Base-by-base conservation (phyloP, 108 stramenopile genomes). In the Schizochytrium sp. region DNA sequence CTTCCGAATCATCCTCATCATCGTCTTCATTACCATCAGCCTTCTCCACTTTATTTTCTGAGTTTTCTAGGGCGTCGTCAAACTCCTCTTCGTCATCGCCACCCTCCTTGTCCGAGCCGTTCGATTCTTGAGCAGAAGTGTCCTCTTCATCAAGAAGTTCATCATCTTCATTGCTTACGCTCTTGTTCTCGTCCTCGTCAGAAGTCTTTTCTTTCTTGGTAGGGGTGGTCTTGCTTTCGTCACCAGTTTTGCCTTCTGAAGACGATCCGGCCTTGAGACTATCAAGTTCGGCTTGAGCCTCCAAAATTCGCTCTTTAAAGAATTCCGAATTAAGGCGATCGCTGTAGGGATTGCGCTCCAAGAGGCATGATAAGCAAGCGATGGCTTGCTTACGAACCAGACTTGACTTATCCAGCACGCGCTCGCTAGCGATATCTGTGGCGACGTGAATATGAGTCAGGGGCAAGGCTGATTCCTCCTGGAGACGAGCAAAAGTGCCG, bases 311-410 rank as follows among this genome's bases (percentile, higher is more conserved):
- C 61, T 89, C 91, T 13, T 88, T 88, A 91, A 96, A 97, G 46
- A 95, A 94, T 61, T 88, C 91, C 0, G 97, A 96, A 90, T 98
- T 96, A 53, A 99, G 94, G 56, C 92, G 91, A 72, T 96, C 96
- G 93, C 94, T 94, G 94, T 93, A 99, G 2, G 98, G 99, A 90
- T 99, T 99, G 90, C 97, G 94, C 90, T 97, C 97, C 17, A 99
- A 91, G 28, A 96, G 89, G 10, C 87, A 83, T 5, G 94, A 94
- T 49, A 98, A 92, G 53, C 97, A 95, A 95, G 96, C 95, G 89
- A 97, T 93, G 12, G 98, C 96, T 88, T 93, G 95, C 73, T 97
- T 94, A 46, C 98, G 93, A 73, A 97, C 98, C 87, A 97, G 93
- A n/a, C 97, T 96, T 88, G 97, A 96, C 92, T 96, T 97, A 72